Percentiles rank a stretch among this genome's conserved stretches.
Evolutionary conservation across 805 yeast genomes (phyloP).

Genomic region (Metschnikowia picachoensis): DNA sequence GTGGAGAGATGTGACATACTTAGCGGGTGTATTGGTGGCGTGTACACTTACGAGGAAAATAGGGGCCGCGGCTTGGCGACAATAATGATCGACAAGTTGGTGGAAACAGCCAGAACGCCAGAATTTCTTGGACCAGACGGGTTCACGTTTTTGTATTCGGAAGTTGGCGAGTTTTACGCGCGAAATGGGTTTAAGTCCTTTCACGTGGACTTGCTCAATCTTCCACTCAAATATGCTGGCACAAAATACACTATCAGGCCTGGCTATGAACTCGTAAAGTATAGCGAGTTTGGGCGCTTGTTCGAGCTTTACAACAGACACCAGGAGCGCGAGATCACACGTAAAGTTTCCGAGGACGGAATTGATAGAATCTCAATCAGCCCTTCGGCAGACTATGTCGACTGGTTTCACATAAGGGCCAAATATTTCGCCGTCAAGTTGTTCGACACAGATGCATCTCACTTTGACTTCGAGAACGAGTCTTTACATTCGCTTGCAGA

Average conservation of each 20-base stretch:
- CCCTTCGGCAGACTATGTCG: conserved; percentile 27
- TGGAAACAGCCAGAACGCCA: conserved; percentile 22
- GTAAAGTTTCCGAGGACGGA: conserved; percentile 26
- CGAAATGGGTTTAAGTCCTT: conserved; percentile 36
- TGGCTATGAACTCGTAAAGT: conserved; percentile 21
- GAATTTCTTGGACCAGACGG: conserved; percentile 28
- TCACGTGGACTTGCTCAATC: conserved; percentile 30
- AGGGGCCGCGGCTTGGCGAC: conserved; percentile 37
- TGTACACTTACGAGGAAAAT: conserved; percentile 34
- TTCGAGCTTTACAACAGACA: conserved; percentile 21
- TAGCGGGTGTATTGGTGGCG: conserved; percentile 42
- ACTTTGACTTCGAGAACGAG: conserved; percentile 8
- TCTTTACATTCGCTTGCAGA: conserved; percentile 12
- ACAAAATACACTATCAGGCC: not conserved
- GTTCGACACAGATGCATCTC: conserved; percentile 5
- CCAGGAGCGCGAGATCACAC: conserved; percentile 17
- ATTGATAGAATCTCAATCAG: conserved; percentile 27
- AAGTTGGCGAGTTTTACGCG: conserved; percentile 41
- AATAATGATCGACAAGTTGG: conserved; percentile 37
- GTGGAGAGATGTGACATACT: conserved; percentile 19
- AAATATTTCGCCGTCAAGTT: conserved; percentile 25
- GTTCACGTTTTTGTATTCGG: conserved; percentile 38
- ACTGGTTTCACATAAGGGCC: conserved; percentile 43
- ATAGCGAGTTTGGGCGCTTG: conserved; percentile 28
- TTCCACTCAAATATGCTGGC: conserved; percentile 17